Percentiles rank a stretch among this genome's conserved stretches.
These are phyloP conservation scores for Austroboletus festivus DNA, from an alignment of 768 basidiomycete genomes.

Conservation along the genomic window DNA sequence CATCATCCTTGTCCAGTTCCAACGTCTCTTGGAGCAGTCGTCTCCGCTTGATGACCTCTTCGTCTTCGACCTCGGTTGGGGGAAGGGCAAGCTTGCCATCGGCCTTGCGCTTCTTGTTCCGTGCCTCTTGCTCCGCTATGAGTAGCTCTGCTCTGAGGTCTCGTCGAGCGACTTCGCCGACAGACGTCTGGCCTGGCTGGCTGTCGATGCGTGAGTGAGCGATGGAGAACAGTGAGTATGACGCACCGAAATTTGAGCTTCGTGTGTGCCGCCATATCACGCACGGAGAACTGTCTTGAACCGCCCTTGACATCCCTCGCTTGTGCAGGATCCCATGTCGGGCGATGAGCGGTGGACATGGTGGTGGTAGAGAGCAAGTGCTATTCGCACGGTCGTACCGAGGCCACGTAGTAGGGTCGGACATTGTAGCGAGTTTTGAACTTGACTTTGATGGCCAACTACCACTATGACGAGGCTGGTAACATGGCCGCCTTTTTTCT, in stretches of 20 bases:
- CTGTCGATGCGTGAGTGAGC: constrained; percentile 32
- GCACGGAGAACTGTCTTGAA: constrained; percentile 88
- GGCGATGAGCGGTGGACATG: constrained; percentile 91
- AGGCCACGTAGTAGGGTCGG: constrained; percentile 9
- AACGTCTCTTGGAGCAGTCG: constrained; percentile 84
- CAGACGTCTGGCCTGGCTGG: constrained; percentile 87
- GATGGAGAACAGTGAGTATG: neutral
- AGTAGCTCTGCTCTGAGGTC: constrained; percentile 85
- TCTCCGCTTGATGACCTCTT: constrained; percentile 72
- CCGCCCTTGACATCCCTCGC: constrained; percentile 90
- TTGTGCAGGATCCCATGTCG: constrained; percentile 97
- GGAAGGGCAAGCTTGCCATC: constrained; percentile 53
- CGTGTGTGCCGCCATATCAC: constrained; percentile 93
- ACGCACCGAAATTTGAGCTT: constrained; percentile 94
- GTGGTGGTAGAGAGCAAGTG: neutral
- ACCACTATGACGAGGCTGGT: constrained; percentile 83
- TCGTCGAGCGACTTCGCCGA: constrained; percentile 67
- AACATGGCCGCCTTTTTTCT: constrained; percentile 89
- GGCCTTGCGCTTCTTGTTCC: constrained; percentile 89
- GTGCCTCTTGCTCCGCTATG: constrained; percentile 81
- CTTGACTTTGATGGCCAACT: constrained; percentile 61
- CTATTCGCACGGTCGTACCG: constrained; percentile 10
- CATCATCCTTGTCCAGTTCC: constrained; percentile 88
- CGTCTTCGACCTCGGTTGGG: constrained; percentile 53
- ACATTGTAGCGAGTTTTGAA: neutral